Base-by-base conservation (phyloP, 805 yeast species). In the Pichia paraexigua region DNA sequence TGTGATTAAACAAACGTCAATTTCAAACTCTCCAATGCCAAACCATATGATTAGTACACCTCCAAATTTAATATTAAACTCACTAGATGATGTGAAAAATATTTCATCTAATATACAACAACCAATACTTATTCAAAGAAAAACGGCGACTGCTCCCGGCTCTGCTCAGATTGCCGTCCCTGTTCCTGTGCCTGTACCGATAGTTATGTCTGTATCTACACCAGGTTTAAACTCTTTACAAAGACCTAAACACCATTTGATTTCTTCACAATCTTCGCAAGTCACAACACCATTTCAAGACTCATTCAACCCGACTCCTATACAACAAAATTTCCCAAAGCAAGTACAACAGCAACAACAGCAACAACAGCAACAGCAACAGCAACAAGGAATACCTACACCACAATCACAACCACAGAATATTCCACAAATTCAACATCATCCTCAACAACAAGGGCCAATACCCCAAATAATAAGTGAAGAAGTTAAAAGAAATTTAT, bases 401-500 rank as follows among this genome's bases (percentile, higher is more conserved):
- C 47, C 45, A 12, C 57, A 24, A 10, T 42, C 35, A 13, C 60
- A 57, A 17, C 60, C 53, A 35, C 60, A 54, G 25, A 50, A 50
- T 43, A 56, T 43, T 24, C 52, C 53, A 53, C 58, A 56, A 59
- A 59, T 44, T 8, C 56, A 47, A 43, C 50, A 25, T 11, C 57
- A 42, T 28, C 57, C 39, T 8, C 52, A 22, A 35, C 58, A 46
- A 27, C 59, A 49, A 12, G 46, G 40, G 22, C 18, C 30, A 17
- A 52, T 49, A 28, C 56, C 35, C 13, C 55, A 44, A 47, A 48
- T 21, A 24, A 41, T 10, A 2, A 58, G 56, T 43, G 53, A 60
- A 45, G 65, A 63, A 44, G 57, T 60, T 47, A 65, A 61, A 52
- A 61, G 63, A 44, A 63, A 59, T 45, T 59, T 75, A 27, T 72